phyloP scores from a whole-genome alignment of 371 early-diverging fungal genomes.

The Cokeromyces recurvatus region DNA sequence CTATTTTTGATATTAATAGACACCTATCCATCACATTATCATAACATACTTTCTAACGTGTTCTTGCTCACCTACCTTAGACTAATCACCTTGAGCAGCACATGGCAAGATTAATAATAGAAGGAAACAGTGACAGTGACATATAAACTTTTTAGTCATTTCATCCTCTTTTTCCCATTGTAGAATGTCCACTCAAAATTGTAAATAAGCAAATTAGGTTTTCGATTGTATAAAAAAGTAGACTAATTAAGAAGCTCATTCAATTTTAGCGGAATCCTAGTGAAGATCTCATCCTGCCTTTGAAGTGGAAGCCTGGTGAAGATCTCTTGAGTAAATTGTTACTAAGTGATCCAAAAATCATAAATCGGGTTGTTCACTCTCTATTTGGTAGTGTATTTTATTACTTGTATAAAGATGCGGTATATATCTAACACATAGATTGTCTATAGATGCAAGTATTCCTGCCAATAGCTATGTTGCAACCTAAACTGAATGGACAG shows the following conservation, averaged over 20 bases:
- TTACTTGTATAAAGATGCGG: slow-evolving; percentile 7
- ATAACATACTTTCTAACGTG: slow-evolving; percentile 15
- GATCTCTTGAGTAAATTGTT: slow-evolving; percentile 13
- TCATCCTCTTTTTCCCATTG: not conserved
- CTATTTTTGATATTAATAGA: too few relatives aligned
- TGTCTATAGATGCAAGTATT: slow-evolving; percentile 6
- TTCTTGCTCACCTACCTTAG: slow-evolving; percentile 15
- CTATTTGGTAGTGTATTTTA: slow-evolving; percentile 14
- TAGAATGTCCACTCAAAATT: slow-evolving; percentile 6
- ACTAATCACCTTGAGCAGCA: too few relatives aligned
- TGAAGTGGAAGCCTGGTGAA: slow-evolving; percentile 15
- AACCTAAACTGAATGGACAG: slow-evolving; percentile 12
- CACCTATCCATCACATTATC: slow-evolving; percentile 10
- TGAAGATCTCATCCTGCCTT: slow-evolving; percentile 8
- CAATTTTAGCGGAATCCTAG: not conserved
- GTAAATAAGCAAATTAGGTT: slow-evolving; percentile 19
- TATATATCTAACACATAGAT: slow-evolving; percentile 6
- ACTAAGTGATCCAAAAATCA: slow-evolving; percentile 10
- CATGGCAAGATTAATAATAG: too few relatives aligned
- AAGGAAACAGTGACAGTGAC: slow-evolving; percentile 3
- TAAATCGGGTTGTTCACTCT: slow-evolving; percentile 13
- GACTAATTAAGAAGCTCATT: not conserved
- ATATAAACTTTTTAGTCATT: not conserved
- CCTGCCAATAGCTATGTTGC: slow-evolving; percentile 7
- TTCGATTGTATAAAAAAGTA: slow-evolving; percentile 3